These are phyloP conservation scores for Sarocladium oryzae DNA, from an alignment of 2,329 filamentous ascomycete species.

Conservation along the genomic window DNA sequence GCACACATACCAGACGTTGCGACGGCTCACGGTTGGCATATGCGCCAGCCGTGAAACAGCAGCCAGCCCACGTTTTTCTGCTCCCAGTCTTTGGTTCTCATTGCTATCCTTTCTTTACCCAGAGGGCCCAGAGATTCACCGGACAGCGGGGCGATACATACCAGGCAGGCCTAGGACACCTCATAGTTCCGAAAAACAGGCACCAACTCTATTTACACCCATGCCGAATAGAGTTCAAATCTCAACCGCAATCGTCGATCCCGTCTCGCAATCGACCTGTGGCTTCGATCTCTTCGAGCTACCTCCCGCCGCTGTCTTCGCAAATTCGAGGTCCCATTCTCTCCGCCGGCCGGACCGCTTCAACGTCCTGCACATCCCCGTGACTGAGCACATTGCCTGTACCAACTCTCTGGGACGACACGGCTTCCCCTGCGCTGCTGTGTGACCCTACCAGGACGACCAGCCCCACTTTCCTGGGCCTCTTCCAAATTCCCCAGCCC, in stretches of 20 bases:
- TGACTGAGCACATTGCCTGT: no score
- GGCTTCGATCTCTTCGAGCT: background rate
- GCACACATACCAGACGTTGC: no score
- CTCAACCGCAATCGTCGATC: conserved; percentile 3
- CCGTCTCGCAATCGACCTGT: background rate
- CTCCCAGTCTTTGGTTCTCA: no score
- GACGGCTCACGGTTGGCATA: background rate
- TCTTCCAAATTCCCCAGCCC: background rate
- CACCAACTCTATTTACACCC: conserved; percentile 1
- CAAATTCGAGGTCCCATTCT: no score
- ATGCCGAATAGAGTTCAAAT: background rate
- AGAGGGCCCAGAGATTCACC: background rate
- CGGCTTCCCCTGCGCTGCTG: no score
- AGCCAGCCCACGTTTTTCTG: no score
- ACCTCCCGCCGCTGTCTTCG: background rate
- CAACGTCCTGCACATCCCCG: background rate
- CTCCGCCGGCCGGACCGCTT: background rate
- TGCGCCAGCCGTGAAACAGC: background rate
- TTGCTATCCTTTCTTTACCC: background rate
- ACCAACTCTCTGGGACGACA: no score
- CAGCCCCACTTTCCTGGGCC: background rate
- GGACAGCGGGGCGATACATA: background rate
- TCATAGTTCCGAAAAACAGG: conserved; percentile 5
- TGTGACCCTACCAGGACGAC: no score
- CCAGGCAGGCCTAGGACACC: background rate